Base-by-base conservation (phyloP, 768 basidiomycete species). In the Exsudoporus frostii region DNA sequence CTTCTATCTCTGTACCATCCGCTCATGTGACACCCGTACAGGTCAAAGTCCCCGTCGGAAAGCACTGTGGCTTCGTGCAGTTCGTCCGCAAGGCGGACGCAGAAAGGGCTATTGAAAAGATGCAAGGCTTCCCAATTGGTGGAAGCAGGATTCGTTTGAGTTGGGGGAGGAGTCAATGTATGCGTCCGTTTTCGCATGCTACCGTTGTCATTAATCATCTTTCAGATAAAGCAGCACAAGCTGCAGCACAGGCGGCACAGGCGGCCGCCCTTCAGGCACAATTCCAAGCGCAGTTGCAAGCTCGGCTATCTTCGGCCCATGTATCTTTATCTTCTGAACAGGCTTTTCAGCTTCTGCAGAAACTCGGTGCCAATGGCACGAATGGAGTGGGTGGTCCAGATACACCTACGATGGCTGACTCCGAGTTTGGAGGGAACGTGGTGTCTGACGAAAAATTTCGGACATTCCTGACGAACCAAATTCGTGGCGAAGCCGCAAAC, bases 21-120 rank as follows among this genome's bases (percentile, higher is more conserved):
- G 40, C 41, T 44, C 29, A 64, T 17, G 25, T 36, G 48, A 29
- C 9, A 48, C 29, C 25, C 38, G 62, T 29, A 40, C 59, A 92
- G 90, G 93, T 96, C 65, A 96, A 95, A 71, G 93, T 97, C n/a
- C 94, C 94, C 11, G 87, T 91, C 40, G 92, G 92, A 46, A 96
- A 96, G 65, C 90, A 94, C 58, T 97, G 94, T 62, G 94, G 94
- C 1, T 97, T 97, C 64, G 94, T 97, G 41, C 94, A 97, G 72
- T 97, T 92, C 63, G 90, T 96, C 25, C 81, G 86, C 58, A 93
- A 96, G 71, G 83, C 82, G 10, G 94, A 97, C 70, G 94, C 94
- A 11, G 92, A 95, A 69, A 79, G 82, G 34, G 92, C 93, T 9
- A 97, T 97, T 55, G 90, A 93, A 72, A 92, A 91, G 72, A 94